These are phyloP conservation scores for Citrus cavaleriei DNA, from an alignment of 345 rosid genomes.

Conservation along the genomic window DNA sequence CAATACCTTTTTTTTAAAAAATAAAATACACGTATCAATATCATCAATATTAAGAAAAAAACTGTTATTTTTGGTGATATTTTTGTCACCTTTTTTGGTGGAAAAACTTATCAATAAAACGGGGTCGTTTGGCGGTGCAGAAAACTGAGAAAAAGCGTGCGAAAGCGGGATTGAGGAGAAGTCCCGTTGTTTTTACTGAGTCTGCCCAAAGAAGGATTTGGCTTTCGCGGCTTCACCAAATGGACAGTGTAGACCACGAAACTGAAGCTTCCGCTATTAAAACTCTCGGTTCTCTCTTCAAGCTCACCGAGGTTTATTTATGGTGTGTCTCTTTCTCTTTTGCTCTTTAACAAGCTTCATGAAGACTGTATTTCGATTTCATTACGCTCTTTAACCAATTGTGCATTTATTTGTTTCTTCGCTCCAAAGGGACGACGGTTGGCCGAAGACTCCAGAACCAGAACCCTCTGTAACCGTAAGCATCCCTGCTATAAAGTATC, in stretches of 20 bases:
- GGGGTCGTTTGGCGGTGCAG: too few species aligned
- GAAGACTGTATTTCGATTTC: neutral
- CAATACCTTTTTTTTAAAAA: too few species aligned
- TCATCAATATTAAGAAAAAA: too few species aligned
- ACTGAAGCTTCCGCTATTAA: constrained; percentile 39
- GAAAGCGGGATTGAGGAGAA: neutral
- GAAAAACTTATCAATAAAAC: too few species aligned
- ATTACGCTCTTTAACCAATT: neutral
- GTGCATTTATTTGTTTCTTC: neutral
- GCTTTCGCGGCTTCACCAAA: neutral
- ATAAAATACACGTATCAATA: too few species aligned
- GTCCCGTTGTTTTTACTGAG: neutral
- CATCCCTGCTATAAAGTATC: constrained; percentile 1
- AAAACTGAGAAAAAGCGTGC: too few species aligned
- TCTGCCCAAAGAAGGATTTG: neutral
- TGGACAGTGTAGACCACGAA: constrained; percentile 21
- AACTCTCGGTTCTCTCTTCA: constrained; percentile 72
- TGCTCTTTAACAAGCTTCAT: neutral
- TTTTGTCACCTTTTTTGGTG: too few species aligned
- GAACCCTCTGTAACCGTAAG: constrained; percentile 44
- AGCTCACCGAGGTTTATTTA: constrained; percentile 65
- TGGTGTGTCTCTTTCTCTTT: constrained; percentile 32
- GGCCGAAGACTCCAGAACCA: constrained; percentile 28
- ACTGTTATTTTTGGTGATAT: too few species aligned
- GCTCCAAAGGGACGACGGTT: constrained; percentile 58